These are phyloP conservation scores for Pleurotus giganteus DNA, from an alignment of 768 basidiomycete species.

Conservation along the genomic window DNA sequence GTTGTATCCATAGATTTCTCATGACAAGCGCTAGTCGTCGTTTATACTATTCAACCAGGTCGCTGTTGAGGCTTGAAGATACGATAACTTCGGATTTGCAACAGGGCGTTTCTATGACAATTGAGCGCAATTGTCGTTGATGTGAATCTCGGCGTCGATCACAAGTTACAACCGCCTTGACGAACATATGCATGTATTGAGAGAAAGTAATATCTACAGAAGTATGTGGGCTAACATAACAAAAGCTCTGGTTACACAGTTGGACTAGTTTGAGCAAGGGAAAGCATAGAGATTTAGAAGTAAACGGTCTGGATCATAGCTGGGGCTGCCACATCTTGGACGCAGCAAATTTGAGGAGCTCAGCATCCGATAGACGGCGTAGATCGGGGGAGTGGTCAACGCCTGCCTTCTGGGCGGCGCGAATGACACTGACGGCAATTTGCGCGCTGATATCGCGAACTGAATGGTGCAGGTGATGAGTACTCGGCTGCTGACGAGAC, in stretches of 20 bases:
- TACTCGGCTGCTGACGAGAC: neutral
- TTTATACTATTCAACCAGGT: too few relatives aligned
- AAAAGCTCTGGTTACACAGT: too few relatives aligned
- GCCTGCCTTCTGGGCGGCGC: conserved; percentile 70
- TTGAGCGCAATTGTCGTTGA: neutral
- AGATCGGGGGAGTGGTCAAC: conserved; percentile 56
- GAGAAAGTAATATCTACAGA: too few relatives aligned
- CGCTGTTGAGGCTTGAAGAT: too few relatives aligned
- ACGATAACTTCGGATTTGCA: neutral
- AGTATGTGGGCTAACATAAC: too few relatives aligned
- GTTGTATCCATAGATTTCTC: conserved; percentile 7
- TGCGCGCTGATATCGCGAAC: conserved; percentile 78
- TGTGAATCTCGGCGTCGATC: neutral
- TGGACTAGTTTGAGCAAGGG: too few relatives aligned
- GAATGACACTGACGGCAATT: conserved; percentile 76
- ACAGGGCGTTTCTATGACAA: neutral
- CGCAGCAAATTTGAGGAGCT: conserved; percentile 52
- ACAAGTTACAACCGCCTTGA: too few relatives aligned
- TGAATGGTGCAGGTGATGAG: conserved; percentile 17
- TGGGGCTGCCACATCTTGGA: conserved; percentile 74
- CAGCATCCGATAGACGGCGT: conserved; percentile 52
- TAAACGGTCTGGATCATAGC: too few relatives aligned
- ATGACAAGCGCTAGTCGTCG: neutral
- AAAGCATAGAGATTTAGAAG: too few relatives aligned
- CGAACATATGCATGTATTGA: too few relatives aligned